Base-by-base conservation (phyloP, 371 early-diverging fungal species). In the Rhizopus stolonifer region DNA sequence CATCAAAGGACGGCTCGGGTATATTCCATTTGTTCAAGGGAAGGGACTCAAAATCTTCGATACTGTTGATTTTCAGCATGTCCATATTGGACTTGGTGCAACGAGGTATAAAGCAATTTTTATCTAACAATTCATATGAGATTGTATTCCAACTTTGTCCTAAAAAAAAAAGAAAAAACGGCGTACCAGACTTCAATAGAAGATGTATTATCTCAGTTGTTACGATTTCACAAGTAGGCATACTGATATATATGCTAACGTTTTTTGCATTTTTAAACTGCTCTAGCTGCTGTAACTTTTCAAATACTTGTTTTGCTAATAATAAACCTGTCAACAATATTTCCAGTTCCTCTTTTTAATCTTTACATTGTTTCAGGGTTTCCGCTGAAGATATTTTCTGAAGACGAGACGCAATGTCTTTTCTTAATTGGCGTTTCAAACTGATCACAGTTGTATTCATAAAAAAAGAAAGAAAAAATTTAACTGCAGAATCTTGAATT, bases 11-110 rank as follows among this genome's bases (percentile, higher is more conserved):
- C 17, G 89, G 87, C 36, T 88, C 89, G 9, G 83, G 84, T 46
- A 87, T 87, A 53, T 78, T 74, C 86, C 85, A 88, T 36, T 61
- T 74, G 54, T 88, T 88, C 19, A 72, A 51, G 21, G 87, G 86
- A 32, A 88, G 64, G 5, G 79, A 62, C 14, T 72, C 44, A 58
- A 74, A 86, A 46, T 86, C 87, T 1, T 86, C 73, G 61, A 74
- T 68, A 9, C 82, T 82, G 10, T 53, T 60, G 3, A 88, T 67
- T 48, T 70, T 73, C 17, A 88, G 85, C 89, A 88, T 88, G 15
- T 86, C 85, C 89, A 88, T 86, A 11, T 53, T 57, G 42, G 74
- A 66, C 18, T 76, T 78, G 18, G 79, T 68, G 44, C 86, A 88
- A 17, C 84, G 67, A 17, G 89, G 87, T 24, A 88, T 79, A 71